Evolutionary conservation across 2,329 filamentous ascomycete genomes (phyloP).

Genomic region (Ophiostoma sp.): DNA sequence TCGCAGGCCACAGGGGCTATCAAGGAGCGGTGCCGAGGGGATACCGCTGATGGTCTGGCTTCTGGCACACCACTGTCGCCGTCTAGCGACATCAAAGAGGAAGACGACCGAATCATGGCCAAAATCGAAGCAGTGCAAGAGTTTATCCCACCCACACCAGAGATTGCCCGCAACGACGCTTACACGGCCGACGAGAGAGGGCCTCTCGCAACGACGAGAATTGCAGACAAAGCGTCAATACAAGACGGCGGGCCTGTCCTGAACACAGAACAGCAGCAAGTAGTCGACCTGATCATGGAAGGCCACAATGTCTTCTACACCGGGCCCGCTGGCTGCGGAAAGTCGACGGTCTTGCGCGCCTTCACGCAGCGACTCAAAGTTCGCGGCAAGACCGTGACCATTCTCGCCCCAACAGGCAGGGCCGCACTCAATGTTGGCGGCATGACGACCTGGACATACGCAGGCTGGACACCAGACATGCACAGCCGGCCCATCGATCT

Average conservation of each 20-base stretch:
- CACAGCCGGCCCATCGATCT: constrained; percentile 39
- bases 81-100: no score
- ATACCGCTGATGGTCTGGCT: no score
- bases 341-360: constrained; percentile 50
- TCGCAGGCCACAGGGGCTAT: no score
- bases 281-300: constrained; percentile 47
- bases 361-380: constrained; percentile 39
- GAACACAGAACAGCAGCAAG: constrained; percentile 42
- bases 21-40: no score
- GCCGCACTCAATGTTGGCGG: constrained; percentile 54
- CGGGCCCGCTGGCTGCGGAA: constrained; percentile 57
- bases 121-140: no score
- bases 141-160: no score
- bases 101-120: no score
- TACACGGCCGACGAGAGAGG: background rate
- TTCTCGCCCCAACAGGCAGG: constrained; percentile 55
- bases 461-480: constrained; percentile 48
- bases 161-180: no score
- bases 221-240: background rate
- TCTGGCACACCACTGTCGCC: no score
- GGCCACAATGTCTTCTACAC: constrained; percentile 59
- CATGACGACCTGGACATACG: constrained; percentile 51
- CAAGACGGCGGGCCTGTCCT: constrained; percentile 27
- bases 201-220: background rate
- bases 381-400: constrained; percentile 38